phyloP scores from a whole-genome alignment of 306 rosid species.

The Chamaecrista fasciculata region DNA sequence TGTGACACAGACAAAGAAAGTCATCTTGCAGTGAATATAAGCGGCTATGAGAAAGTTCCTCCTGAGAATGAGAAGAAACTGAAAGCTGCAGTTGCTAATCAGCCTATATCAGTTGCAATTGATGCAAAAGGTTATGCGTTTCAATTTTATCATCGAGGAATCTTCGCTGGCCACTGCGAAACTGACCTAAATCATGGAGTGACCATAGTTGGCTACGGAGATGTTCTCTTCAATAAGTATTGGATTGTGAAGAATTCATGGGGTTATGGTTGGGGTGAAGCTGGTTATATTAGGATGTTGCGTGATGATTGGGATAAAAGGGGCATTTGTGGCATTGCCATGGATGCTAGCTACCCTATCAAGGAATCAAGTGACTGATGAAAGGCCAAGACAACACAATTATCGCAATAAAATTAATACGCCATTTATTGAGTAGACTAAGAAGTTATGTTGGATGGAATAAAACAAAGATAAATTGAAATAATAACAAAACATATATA shows the following conservation, averaged over 20 bases:
- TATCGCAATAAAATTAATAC: conserved; percentile 24
- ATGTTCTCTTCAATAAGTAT: conserved; percentile 43
- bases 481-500: too few relatives aligned
- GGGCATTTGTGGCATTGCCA: conserved; percentile 72
- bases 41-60: conserved; percentile 56
- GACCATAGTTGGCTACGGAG: conserved; percentile 66
- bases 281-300: conserved; percentile 56
- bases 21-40: conserved; percentile 33
- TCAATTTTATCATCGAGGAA: conserved; percentile 61
- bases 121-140: conserved; percentile 53
- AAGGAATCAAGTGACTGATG: conserved; percentile 29
- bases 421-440: conserved; percentile 8
- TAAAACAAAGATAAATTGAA: too few relatives aligned
- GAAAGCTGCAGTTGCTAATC: conserved; percentile 60
- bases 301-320: conserved; percentile 29
- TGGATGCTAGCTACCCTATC: conserved; percentile 67
- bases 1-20: conserved; percentile 39
- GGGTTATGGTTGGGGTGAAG: conserved; percentile 68
- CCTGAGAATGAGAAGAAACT: conserved; percentile 45
- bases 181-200: conserved; percentile 67
- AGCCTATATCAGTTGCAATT: conserved; percentile 66
- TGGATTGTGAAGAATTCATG: conserved; percentile 82
- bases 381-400: conserved; percentile 10
- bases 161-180: conserved; percentile 56
- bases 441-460: conserved; percentile 10